Conservation (phyloP, 768 basidiomycete genomes). For the Boletus edulis region DNA sequence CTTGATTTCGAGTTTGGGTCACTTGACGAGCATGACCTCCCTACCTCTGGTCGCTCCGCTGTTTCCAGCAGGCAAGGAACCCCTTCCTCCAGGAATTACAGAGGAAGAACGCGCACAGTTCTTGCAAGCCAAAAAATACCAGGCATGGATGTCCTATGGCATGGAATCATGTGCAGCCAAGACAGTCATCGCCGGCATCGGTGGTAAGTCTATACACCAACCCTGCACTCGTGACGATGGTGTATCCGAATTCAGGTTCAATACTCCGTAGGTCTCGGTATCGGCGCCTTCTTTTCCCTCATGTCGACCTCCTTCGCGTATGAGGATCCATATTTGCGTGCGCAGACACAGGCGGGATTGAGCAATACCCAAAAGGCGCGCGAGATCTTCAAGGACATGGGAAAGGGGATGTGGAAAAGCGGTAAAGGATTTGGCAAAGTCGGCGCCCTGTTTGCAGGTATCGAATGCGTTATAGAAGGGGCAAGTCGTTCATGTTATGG, state of each 20-base stretch:
- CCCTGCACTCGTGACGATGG: neutral
- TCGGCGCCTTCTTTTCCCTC: constrained; percentile 93
- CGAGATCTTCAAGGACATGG: constrained; percentile 92
- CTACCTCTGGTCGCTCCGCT: constrained; percentile 59
- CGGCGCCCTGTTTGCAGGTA: constrained; percentile 90
- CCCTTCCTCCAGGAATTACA: constrained; percentile 78
- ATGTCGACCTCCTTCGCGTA: constrained; percentile 96
- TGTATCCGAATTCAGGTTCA: constrained; percentile 5
- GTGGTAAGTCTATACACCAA: constrained; percentile 54
- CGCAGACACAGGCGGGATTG: constrained; percentile 53
- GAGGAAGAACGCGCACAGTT: constrained; percentile 73
- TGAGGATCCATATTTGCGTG: constrained; percentile 84
- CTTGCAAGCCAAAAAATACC: constrained; percentile 74
- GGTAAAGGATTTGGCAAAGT: constrained; percentile 95
- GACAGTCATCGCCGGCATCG: constrained; percentile 74
- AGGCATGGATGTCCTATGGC: constrained; percentile 62
- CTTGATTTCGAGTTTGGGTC: constrained; percentile 6
- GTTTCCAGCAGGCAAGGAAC: constrained; percentile 84
- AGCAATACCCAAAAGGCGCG: constrained; percentile 75
- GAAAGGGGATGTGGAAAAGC: constrained; percentile 82
- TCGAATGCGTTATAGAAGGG: constrained; percentile 93
- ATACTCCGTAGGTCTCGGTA: constrained; percentile 65
- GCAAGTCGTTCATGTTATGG: constrained; percentile 47
- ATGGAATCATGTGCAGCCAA: constrained; percentile 90
- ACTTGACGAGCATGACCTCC: constrained; percentile 16